Evolutionary conservation across 2,329 filamentous ascomycete species (phyloP), one percentile per base, ranked within the genome.

Genomic region (Pseudogymnoascus sp.): DNA sequence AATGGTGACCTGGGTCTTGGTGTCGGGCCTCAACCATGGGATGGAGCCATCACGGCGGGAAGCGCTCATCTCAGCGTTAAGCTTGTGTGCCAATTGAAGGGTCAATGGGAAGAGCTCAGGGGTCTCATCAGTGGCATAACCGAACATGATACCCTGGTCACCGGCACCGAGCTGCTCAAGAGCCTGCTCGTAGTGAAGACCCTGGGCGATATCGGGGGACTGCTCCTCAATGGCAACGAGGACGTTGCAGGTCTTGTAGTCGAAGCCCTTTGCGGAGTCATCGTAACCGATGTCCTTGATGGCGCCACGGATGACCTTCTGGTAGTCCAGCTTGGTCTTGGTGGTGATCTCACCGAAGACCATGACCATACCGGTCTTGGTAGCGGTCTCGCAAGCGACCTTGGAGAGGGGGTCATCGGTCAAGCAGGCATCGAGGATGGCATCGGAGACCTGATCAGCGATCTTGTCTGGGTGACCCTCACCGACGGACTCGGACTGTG

Each of bases 111-210:
- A 90, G 72, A 96, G 86, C 83, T 99, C 94, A 66, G 93, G 92
- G 72, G 94, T 97, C 86, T 99, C 94, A 74, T 99, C 94, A 73
- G 94, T 96, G 78, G 94, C 94, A 85, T 99, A 99, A 73, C 94
- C 94, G 80, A 99, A 99, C 94, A 99, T 99, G 84, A 99, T 97
- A 84, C 94, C 94, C 84, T 99, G 94, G 81, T 99, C 94, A 89
- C 94, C 94, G 67, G 94, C 94, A 79, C 94, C 94, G 69, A 99
- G 88, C 81, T 96, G 88, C 87, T 99, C 94, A 59, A 99, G 89
- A 70, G 91, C 92, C 83, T 97, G 85, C 69, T 99, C 94, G 78
- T 96, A 96, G 84, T 97, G 91, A 63, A 99, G 91, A 84, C 94
- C 94, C 82, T 97, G 94, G 71, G 94, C 94, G 74, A 99, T 99